Base-by-base conservation (phyloP, 2,329 filamentous ascomycete species). In the Paecilomyces fulvus region DNA sequence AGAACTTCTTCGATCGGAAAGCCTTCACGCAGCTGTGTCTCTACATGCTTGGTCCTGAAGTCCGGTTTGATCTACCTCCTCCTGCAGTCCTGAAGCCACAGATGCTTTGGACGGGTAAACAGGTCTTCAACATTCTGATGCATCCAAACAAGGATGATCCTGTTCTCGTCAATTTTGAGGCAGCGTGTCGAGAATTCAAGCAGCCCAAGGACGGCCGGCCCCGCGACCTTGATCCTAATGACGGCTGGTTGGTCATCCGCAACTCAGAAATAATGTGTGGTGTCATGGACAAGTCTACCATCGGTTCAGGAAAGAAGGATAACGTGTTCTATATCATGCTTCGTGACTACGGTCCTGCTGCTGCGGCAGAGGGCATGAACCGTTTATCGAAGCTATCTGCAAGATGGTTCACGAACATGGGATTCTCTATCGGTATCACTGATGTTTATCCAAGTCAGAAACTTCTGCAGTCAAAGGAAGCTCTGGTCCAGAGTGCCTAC, bases 181-280 rank as follows among this genome's bases (percentile, higher is more conserved):
- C 92, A 49, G 90, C 92, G 65, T 95, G 92, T 73, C 88, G 88
- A 80, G 84, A 90, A 56, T 97, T 74, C 62, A 76, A 74, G 58
- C 61, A 62, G 49, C 69, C 72, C 11, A 75, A 75, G 62, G 69
- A 71, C 59, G 71, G 68, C 1, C 59, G 60, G 10, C 72, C 73
- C 25, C 68, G 67, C 37, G 73, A 88, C 70, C 86, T 95, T 76
- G 89, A 92, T 65, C 84, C 88, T 14, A 90, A 94, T 62, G 94
- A 99, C 70, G 86, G 87, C 7, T 97, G 90, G 82, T 79, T 99
- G 9, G 90, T 96, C 12, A 87, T 99, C 60, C 88, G 92, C 56
- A 97, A 99, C 69, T 97, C 92, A 0, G 92, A 96, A 70, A 86
- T 97, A 59, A 95, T 99, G 89, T 97, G 92, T 68, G 94, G 94